Conservation (phyloP, 768 basidiomycete genomes). For the Mycena vulgaris region DNA sequence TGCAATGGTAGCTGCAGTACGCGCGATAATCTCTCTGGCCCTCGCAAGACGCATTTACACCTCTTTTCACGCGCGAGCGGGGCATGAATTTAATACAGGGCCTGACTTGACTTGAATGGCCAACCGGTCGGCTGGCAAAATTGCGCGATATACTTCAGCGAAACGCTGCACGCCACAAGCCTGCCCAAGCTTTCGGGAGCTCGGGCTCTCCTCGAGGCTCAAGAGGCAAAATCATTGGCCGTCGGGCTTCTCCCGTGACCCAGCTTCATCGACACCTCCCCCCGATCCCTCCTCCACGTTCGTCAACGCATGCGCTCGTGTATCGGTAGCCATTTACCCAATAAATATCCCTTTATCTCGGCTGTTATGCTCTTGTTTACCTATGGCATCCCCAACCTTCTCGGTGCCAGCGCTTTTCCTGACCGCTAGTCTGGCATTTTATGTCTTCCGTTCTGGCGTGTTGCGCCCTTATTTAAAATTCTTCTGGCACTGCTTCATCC, state of each 20-base stretch:
- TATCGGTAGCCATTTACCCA: neutral
- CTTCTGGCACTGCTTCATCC: conserved; percentile 66
- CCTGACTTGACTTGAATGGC: too few relatives aligned
- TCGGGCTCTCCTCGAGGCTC: too few relatives aligned
- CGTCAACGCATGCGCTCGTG: conserved; percentile 26
- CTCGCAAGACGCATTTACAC: too few relatives aligned
- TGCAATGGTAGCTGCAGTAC: too few relatives aligned
- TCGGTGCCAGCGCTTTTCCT: conserved; percentile 22
- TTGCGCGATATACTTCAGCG: too few relatives aligned
- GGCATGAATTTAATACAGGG: too few relatives aligned
- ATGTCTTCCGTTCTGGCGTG: conserved; percentile 36
- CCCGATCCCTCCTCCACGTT: conserved; percentile 19
- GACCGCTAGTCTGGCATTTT: conserved; percentile 26
- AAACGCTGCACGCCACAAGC: too few relatives aligned
- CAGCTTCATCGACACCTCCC: conserved; percentile 3
- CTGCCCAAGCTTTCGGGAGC: too few relatives aligned
- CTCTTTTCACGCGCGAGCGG: too few relatives aligned
- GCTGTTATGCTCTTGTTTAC: neutral
- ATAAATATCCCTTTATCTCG: conserved; percentile 13
- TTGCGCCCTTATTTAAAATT: conserved; percentile 62
- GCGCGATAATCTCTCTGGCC: too few relatives aligned
- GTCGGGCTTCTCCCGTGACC: conserved; percentile 1
- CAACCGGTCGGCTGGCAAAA: too few relatives aligned
- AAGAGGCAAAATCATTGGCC: too few relatives aligned
- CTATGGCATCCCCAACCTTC: conserved; percentile 3